A percentile compares a stretch with the other conserved stretches of the same genome.
phyloP scores from a whole-genome alignment of 306 rosid species.

The Trichosanthes cucumerina region DNA sequence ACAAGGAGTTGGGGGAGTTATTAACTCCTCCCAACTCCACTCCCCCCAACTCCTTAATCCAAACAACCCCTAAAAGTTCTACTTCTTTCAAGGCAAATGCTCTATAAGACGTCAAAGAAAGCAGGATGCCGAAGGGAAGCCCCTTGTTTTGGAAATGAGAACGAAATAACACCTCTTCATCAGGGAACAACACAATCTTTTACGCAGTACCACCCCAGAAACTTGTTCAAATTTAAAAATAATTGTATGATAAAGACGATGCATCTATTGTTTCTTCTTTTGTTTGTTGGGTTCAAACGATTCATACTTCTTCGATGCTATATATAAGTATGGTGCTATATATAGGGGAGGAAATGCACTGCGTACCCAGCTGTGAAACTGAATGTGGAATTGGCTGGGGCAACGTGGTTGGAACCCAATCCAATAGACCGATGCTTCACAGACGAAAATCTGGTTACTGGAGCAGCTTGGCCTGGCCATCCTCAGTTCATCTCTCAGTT shows the following conservation, averaged over 20 bases:
- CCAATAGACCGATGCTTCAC: conserved; percentile 79
- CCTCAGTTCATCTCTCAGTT: conserved; percentile 82
- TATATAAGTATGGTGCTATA: conserved; percentile 4
- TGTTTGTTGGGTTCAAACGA: neutral
- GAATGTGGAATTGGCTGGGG: conserved; percentile 55
- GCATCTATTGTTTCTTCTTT: neutral
- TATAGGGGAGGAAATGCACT: conserved; percentile 80
- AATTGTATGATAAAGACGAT: neutral
- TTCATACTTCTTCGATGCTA: neutral
- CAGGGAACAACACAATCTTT: neutral
- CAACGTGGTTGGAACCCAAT: conserved; percentile 80
- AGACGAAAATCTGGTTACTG: conserved; percentile 74
- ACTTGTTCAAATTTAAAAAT: neutral
- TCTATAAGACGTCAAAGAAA: neutral
- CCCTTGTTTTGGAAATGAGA: neutral
- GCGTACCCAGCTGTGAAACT: conserved; percentile 82
- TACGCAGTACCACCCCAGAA: neutral
- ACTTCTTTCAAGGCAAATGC: neutral
- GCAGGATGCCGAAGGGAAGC: neutral
- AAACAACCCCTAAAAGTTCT: no score
- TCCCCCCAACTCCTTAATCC: no score
- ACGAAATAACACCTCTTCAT: neutral
- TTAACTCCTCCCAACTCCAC: no score
- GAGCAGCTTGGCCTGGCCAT: conserved; percentile 83
- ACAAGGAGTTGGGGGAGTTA: no score